Evolutionary conservation across 345 rosid species (phyloP).

Genomic region (Eucalyptus regnans): DNA sequence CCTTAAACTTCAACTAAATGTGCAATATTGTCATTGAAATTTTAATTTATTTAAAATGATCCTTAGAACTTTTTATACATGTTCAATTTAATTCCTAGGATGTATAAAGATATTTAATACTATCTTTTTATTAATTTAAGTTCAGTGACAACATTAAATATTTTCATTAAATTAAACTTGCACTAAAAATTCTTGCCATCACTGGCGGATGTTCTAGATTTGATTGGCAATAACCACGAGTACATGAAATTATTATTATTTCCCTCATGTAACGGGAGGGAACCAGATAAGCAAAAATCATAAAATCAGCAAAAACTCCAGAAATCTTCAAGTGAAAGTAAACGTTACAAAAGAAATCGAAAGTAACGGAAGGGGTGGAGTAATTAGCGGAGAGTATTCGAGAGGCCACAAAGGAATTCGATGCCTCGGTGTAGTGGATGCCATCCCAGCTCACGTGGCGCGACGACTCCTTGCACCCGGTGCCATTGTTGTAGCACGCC

Average conservation of each 20-base stretch:
- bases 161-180: too few relatives aligned
- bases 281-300: not conserved
- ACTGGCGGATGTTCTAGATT: too few relatives aligned
- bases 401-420: conserved; percentile 30
- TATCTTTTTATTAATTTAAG: too few relatives aligned
- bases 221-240: too few relatives aligned
- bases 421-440: conserved; percentile 56
- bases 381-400: conserved; percentile 20
- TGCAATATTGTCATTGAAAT: too few relatives aligned
- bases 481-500: conserved; percentile 52
- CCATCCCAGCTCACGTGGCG: conserved; percentile 52
- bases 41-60: too few relatives aligned
- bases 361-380: conserved; percentile 24
- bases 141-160: too few relatives aligned
- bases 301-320: not conserved
- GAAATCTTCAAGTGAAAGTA: not conserved
- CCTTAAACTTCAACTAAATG: too few relatives aligned
- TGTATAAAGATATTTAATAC: too few relatives aligned
- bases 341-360: conserved; percentile 27
- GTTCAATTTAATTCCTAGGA: too few relatives aligned
- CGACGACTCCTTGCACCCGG: conserved; percentile 17
- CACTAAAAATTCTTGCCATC: too few relatives aligned
- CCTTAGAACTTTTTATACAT: too few relatives aligned
- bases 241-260: not conserved
- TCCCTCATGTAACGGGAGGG: not conserved